Evolutionary conservation across 345 rosid genomes (phyloP), one percentile per base, ranked within the genome.

Genomic region (Cardiospermum halicacabum): DNA sequence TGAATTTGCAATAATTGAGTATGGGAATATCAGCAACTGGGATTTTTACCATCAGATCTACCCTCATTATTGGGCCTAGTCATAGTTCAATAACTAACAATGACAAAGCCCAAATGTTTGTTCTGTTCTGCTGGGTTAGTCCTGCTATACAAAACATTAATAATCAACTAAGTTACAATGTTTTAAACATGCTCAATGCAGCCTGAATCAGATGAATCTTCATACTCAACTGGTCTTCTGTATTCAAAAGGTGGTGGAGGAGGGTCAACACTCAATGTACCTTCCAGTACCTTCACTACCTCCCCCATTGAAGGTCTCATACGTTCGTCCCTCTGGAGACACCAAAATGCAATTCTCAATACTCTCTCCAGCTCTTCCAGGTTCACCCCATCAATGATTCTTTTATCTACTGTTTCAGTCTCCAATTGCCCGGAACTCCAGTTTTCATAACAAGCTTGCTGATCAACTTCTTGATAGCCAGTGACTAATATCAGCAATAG

Each of bases 231-330:
- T 31, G 74, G 73, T 51, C 68, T 78, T 53, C 48, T 60, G 58
- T 70, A 53, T 32, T 30, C 60, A 64, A 79, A 86, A 26, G 91
- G 91, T 8, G 84, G 80, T 1, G 96, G 96, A 0, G 96, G 82
- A 11, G 86, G 84, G 76, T 91, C 97, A 22, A 86, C 96, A 0
- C 80, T 62, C 78, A 85, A 51, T 42, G 87, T 79, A 5, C 97
- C 97, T 69, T 88, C 96, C 64, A 91, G 61, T 53, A 88, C 94
- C 74, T 83, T 86, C 53, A 88, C 82, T n/a, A 82, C 89, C 84
- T 91, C 96, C 0, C 72, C 83, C 88, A 86, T 86, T 1, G 88
- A 79, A 28, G 96, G 97, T 77, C 90, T 91, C 75, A 85, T 55
- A 4, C 87, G 77, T 49, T 76, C 81, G 59, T 91, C 87, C 1